Evolutionary conservation across 495 filamentous ascomycete genomes (phyloP), one percentile per base, ranked within the genome.

Genomic region (Podospora appendiculata): DNA sequence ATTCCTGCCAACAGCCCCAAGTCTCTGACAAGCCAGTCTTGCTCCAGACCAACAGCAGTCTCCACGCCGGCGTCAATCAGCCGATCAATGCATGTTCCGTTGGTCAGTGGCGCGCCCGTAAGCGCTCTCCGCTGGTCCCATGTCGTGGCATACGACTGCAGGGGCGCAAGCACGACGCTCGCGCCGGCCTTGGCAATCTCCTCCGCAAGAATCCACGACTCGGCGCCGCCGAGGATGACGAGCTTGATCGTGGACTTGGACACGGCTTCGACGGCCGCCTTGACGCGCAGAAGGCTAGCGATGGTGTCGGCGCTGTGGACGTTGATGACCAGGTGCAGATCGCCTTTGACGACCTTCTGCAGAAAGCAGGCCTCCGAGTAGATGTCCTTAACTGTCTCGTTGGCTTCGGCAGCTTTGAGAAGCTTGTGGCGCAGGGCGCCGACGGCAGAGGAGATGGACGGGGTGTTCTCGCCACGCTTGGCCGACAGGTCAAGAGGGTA

Each of bases 41-140:
- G 76, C 16, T 70, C 61, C 6, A 74, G 58, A 3, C 74, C 69
- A 17, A 80, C 69, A 0, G 67, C 78, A 8, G 70, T 66, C 6
- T 53, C 44, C 2, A 80, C 76, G 8, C 71, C 62, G 32, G 76
- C 76, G 32, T 72, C 68, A 1, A 75, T 32, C 4, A 80, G 68
- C 13, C 40, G 34, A 41, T 77, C 73, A 6, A 80, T 60, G 1
- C 64, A 66, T 8, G 77, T 80, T 4, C 72, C 77, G 46, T 78
- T 76, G 9, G 72, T 77, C 1, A 80, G 69, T 13, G 77, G 77
- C 2, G 77, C 76, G 2, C 77, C 77, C 0, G 71, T 65, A 18
- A 78, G 61, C 4, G 72, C 66, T 7, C 76, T 65, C 2, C 70
- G 67, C 52, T 77, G 66, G 47, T 78, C 77, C 75, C 76, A 80